phyloP scores from a whole-genome alignment of 2,329 filamentous ascomycete genomes.

The Fusarium sp. region DNA sequence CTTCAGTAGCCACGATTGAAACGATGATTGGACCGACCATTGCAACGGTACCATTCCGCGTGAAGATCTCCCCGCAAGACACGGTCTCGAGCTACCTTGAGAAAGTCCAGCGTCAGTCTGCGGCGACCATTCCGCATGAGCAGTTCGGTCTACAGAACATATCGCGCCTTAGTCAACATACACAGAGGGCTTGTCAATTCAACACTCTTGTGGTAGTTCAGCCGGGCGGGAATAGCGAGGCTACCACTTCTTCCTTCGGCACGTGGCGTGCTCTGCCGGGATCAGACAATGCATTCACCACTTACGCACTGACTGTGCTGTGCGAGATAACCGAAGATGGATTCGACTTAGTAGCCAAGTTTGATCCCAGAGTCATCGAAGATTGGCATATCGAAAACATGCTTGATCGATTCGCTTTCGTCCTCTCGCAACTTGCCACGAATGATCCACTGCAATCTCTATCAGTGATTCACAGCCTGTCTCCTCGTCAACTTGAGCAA shows the following conservation, averaged over 20 bases:
- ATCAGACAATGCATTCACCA: neutral
- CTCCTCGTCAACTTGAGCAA: neutral
- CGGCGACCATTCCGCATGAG: neutral
- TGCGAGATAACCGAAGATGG: constrained; percentile 1
- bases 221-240: neutral
- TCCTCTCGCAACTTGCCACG: neutral
- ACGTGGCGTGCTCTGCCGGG: neutral
- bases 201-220: neutral
- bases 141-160: neutral
- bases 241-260: neutral
- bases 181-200: neutral
- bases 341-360: constrained; percentile 26
- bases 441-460: neutral
- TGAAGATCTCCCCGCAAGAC: constrained; percentile 4
- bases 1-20: neutral
- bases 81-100: neutral
- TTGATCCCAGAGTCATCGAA: constrained; percentile 23
- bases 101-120: neutral
- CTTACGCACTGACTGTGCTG: neutral
- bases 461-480: neutral
- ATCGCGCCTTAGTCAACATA: neutral
- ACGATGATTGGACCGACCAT: constrained; percentile 50
- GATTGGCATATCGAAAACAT: neutral
- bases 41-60: constrained; percentile 48
- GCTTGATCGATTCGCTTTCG: neutral